Base-by-base conservation (phyloP, 73 alveolate genomes). In the Loxodes magnus region DNA sequence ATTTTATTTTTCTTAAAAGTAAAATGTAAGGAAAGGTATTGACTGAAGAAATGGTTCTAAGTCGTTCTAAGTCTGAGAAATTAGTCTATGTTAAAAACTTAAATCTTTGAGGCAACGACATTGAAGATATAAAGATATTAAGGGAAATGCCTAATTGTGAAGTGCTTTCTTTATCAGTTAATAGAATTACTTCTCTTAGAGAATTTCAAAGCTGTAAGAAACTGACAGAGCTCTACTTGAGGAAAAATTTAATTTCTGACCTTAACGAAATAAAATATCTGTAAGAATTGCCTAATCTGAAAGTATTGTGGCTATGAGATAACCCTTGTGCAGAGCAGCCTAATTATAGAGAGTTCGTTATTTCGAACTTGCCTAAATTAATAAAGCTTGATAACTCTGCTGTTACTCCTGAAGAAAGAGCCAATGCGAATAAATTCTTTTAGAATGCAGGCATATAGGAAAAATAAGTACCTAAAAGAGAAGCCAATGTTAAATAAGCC, bases 301-400 rank as follows among this genome's bases (percentile, higher is more conserved):
- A 77, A 72, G 94, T 89, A 19, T 64, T 93, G 10, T 93, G 99
- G 99, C 64, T 93, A 10, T 89, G 86, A 78, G 98, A 92, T 33
- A 93, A 93, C 66, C 99, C 99, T 14, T 64, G 92, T 38, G 82
- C 95, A 0, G 84, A 73, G 35, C 77, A 50, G 24, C 87, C 87
- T 5, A 74, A 59, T 38, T 93, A 93, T 51, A 80, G 97, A 82
- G 84, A 70, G 30, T 75, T 62, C 39, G 93, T 93, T 6, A 70
- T 92, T 25, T 77, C 71, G 41, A 16, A 52, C 22, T 42, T 92
- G 12, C 99, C 99, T 5, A 82, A 85, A 43, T 63, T 92, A 19
- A 81, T 74, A 14, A 80, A 74, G 54, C 78, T 92, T 5, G 99
- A 92, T 51, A 87, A 92, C 44, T 48, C 86, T 17, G 84, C 85